Base-by-base conservation (phyloP, 371 early-diverging fungal species). In the Lichtheimia ramosa region DNA sequence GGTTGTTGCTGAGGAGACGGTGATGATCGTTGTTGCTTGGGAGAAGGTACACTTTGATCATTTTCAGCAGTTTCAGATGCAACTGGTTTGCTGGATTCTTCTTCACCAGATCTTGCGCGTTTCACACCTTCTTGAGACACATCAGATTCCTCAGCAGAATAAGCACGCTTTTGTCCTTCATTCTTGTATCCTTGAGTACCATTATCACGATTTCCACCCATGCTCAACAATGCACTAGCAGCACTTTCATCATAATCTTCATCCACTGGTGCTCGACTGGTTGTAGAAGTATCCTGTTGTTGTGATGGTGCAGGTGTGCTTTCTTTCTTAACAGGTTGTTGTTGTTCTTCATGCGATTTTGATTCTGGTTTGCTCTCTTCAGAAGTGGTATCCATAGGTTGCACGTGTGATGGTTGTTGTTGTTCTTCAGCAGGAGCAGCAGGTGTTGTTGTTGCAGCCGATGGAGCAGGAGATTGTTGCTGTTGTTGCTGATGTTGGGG, bases 161-260 rank as follows among this genome's bases (percentile, higher is more conserved):
- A 58, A 20, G 61, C n/a, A 27, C 58, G 54, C 28, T 66, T 58
- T 48, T 50, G 55, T 21, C 55, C 56, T 15, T 62, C 56, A 8
- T 54, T 51, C 14, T 54, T 48, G 21, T 63, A 40, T 2, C 48
- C 43, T 34, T 34, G 34, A 34, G 34, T 10, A 34, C 34, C 34
- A 8, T 34, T 34, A 34, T 34, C 34, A 34, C 34, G 34, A 15
- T 20, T 40, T 25, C 60, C 57, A 12, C 67, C 62, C 48, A 66
- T 66, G 43, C 67, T 66, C 42, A 66, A 56, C 27, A 66, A 39
- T n/a, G 59, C 49, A 39, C 54, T 62, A 13, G 67, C 67, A 28
- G 67, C 67, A 40, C 56, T 62, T 28, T 58, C 62, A 50, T 66
- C 67, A 23, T 66, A 59, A 51, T 66, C 67, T 27, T 62, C 67